Evolutionary conservation across 2,329 filamentous ascomycete species (phyloP), one percentile per base, ranked within the genome.

Genomic region (Penicillium vulpinum): DNA sequence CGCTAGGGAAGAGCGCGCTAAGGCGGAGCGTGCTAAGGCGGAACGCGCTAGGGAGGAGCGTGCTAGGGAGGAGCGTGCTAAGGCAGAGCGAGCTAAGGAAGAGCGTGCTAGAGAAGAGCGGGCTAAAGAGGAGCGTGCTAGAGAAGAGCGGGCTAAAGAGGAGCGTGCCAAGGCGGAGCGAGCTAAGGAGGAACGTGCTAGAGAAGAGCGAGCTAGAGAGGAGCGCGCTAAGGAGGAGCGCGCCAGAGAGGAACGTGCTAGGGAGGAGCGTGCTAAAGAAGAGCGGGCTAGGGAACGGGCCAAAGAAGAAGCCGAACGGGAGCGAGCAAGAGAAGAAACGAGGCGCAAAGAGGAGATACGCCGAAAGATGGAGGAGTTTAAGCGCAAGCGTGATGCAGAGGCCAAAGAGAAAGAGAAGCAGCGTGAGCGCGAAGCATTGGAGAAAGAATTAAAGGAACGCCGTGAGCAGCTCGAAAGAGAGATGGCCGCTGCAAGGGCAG

Each of bases 401-500:
- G 65, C 70, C 47, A 68, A 71, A 45, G 74, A 77, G 56, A 73
- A 73, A 45, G 68, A 76, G 51, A 67, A 68, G 40, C 67, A 75
- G 52, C 69, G 71, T 1, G 75, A 77, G 54, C 70, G 72, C 24
- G 75, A 77, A 54, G 71, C 69, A 10, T 75, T 76, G 66, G 75
- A 77, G 57, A 69, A 69, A 38, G 73, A 76, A 52, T 61, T 75
- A 31, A 69, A 69, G 39, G 72, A 76, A 59, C 73, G 73, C 31
- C 72, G 72, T 40, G 74, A 76, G 59, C 74, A 76, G 53, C 66
- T 75, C 18, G 75, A 76, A 60, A 68, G 60, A 26, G 71, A 73
- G 49, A 71, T 73, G 63, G 70, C 70, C n/a, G 69, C 66, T 18
- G 71, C 70, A 21, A 67, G 61, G 22, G 67, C 66, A 22, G 68